These are phyloP conservation scores for Paulownia fortunei DNA, from an alignment of 257 asterid species.

Conservation along the genomic window DNA sequence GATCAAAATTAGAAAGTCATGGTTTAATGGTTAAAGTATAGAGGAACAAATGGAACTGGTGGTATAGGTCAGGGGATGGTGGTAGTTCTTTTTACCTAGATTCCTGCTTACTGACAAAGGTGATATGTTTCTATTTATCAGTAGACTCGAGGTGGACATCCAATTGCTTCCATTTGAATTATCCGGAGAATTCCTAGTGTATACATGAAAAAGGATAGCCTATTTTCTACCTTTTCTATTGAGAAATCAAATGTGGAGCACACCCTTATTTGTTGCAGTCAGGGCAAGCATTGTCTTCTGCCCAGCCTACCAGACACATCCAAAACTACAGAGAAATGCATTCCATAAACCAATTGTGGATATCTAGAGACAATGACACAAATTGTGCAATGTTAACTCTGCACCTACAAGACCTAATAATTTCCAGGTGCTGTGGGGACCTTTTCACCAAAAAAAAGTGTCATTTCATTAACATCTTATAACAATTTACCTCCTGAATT, in stretches of 20 bases:
- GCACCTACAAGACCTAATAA: not conserved
- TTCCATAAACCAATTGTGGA: not conserved
- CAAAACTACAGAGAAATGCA: not conserved
- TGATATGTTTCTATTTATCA: not conserved
- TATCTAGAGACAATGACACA: no score
- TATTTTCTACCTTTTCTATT: not conserved
- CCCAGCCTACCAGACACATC: not conserved
- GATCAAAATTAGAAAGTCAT: not conserved
- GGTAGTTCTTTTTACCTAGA: not conserved
- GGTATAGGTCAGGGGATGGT: not conserved
- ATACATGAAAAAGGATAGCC: not conserved
- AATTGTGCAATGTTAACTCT: not conserved
- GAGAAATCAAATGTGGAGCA: not conserved
- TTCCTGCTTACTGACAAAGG: no score
- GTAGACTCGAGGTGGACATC: not conserved
- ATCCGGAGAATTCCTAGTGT: not conserved
- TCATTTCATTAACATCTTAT: not conserved
- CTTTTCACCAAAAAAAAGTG: not conserved
- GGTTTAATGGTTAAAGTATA: not conserved
- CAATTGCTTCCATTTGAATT: not conserved
- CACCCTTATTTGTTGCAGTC: constrained; percentile 6
- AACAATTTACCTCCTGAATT: not conserved
- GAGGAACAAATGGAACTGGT: not conserved
- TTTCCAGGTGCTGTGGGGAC: not conserved
- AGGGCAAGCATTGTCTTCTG: constrained; percentile 5